These are phyloP conservation scores for Dactylonectria macrodidyma DNA, from an alignment of 2,329 filamentous ascomycete species.

Conservation along the genomic window DNA sequence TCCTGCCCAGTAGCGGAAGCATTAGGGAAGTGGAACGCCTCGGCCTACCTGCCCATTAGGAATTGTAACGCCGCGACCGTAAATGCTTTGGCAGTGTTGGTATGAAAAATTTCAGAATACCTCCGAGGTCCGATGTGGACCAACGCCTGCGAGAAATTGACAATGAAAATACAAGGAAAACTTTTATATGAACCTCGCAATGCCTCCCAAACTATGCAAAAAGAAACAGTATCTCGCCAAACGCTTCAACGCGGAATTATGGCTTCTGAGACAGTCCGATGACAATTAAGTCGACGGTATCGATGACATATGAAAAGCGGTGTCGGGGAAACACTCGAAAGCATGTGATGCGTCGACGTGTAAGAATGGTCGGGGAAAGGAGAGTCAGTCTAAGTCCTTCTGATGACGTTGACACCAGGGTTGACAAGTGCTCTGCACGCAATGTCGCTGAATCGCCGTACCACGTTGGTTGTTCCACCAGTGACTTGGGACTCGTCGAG, in stretches of 20 bases:
- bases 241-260: constrained; percentile 20
- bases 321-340: constrained; percentile 16
- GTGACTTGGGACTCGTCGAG: constrained; percentile 73
- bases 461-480: constrained; percentile 82
- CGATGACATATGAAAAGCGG: constrained; percentile 42
- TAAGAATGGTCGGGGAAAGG: background rate
- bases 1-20: constrained; percentile 43
- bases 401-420: constrained; percentile 65
- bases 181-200: constrained; percentile 51
- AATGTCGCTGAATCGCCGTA: constrained; percentile 79
- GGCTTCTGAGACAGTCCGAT: constrained; percentile 13
- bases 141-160: constrained; percentile 46
- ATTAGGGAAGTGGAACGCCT: constrained; percentile 47
- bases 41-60: constrained; percentile 39
- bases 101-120: constrained; percentile 36
- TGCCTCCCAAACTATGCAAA: constrained; percentile 53
- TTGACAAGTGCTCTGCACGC: constrained; percentile 72
- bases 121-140: constrained; percentile 34
- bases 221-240: constrained; percentile 36
- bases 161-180: constrained; percentile 38
- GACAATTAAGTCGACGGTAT: constrained; percentile 10
- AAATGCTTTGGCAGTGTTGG: constrained; percentile 37
- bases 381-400: constrained; percentile 36
- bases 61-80: constrained; percentile 44
- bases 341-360: background rate